Percentiles rank a stretch among this genome's conserved stretches.
Conservation (phyloP, 2,329 filamentous ascomycete species). For the Colletotrichum shisoi region DNA sequence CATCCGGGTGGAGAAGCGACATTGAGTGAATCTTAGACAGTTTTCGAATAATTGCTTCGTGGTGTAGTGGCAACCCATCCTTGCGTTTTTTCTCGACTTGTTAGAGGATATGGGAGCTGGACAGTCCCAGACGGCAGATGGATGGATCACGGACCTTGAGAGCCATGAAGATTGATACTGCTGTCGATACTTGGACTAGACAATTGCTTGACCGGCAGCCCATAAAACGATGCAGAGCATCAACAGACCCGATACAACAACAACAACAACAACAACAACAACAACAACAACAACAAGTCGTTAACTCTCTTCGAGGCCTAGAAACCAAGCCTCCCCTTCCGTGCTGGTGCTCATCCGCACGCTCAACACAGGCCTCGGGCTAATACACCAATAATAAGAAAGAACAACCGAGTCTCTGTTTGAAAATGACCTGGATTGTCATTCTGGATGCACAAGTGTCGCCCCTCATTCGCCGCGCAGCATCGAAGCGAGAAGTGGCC, state of each 20-base stretch:
- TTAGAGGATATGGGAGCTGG: neutral
- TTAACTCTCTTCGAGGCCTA: neutral
- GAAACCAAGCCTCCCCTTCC: neutral
- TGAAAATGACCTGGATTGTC: neutral
- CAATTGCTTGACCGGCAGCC: no score
- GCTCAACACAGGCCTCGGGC: no score
- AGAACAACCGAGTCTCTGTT: no score
- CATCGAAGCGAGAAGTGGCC: conserved; percentile 29
- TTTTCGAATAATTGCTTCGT: neutral
- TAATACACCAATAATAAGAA: no score
- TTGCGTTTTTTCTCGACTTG: neutral
- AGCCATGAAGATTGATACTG: no score
- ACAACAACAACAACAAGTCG: no score
- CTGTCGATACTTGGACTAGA: no score
- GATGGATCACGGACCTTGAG: neutral
- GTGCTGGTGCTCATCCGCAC: neutral
- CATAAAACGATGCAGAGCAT: no score
- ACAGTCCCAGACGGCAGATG: neutral
- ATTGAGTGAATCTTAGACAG: neutral
- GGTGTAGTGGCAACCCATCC: no score
- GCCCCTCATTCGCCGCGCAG: conserved; percentile 13
- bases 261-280: no score
- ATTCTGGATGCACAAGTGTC: neutral
- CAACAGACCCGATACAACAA: neutral
- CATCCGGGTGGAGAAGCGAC: conserved; percentile 6